Conservation (phyloP, 2,329 filamentous ascomycete genomes). For the Fusarium sacchari region DNA sequence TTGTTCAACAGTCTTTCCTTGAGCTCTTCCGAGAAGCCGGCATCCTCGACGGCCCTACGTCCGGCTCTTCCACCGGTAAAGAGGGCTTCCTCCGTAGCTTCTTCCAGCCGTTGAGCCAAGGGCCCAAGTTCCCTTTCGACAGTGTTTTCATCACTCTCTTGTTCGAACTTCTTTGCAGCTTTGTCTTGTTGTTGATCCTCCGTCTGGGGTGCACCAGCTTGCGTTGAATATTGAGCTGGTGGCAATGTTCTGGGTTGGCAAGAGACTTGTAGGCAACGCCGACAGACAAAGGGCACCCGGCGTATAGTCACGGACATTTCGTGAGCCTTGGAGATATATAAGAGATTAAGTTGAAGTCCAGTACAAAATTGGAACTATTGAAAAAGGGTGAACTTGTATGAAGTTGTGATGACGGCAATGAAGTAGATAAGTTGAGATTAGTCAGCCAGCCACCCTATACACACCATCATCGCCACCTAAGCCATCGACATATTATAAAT, state of each 20-base stretch:
- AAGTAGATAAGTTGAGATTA: constrained; percentile 17
- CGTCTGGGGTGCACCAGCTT: constrained; percentile 7
- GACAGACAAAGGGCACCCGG: constrained; percentile 25
- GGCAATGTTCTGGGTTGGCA: background rate
- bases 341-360: background rate
- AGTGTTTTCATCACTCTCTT: background rate
- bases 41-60: constrained; percentile 68
- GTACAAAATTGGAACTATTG: background rate
- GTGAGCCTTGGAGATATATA: background rate
- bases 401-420: constrained; percentile 22
- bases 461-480: background rate
- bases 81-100: constrained; percentile 72
- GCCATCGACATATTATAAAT: background rate
- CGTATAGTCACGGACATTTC: constrained; percentile 9
- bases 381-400: background rate
- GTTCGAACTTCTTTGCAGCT: background rate
- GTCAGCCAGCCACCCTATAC: constrained; percentile 23
- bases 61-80: constrained; percentile 68
- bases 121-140: constrained; percentile 50
- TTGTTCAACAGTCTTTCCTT: constrained; percentile 67
- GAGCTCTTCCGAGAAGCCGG: constrained; percentile 71
- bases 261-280: constrained; percentile 31
- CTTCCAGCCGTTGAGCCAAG: constrained; percentile 66
- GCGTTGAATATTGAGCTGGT: constrained; percentile 32
- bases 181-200: constrained; percentile 1